Percentiles rank a stretch among this genome's conserved stretches.
Evolutionary conservation across 768 basidiomycete genomes (phyloP).

Genomic region (Neoboletus magnificus): DNA sequence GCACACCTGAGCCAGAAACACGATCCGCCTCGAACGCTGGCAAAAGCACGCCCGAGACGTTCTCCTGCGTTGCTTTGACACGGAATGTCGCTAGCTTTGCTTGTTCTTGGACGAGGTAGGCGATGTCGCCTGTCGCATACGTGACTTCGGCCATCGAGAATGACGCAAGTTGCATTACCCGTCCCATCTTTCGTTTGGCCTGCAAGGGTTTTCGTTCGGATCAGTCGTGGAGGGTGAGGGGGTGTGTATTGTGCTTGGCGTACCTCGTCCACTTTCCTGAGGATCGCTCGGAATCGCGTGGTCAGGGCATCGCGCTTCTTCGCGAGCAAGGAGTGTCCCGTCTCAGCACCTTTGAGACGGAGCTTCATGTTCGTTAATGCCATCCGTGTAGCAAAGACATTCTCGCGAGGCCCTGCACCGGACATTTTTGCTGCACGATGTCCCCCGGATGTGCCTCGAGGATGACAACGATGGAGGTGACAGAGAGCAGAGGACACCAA

Average conservation of each 20-base stretch:
- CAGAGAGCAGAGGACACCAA: not conserved
- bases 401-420: constrained; percentile 85
- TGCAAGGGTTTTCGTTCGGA: constrained; percentile 35
- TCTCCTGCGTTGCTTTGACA: constrained; percentile 94
- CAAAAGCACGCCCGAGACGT: constrained; percentile 94
- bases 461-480: not conserved
- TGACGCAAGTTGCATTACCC: constrained; percentile 97
- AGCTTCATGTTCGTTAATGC: constrained; percentile 90
- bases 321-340: constrained; percentile 90
- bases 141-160: constrained; percentile 99
- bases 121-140: constrained; percentile 95
- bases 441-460: not conserved
- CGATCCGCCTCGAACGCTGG: constrained; percentile 94
- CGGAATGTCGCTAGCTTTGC: constrained; percentile 88
- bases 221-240: constrained; percentile 1
- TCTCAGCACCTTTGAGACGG: constrained; percentile 88
- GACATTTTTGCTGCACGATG: constrained; percentile 59
- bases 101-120: constrained; percentile 96
- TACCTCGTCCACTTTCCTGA: constrained; percentile 97
- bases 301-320: constrained; percentile 98
- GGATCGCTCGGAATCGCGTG: constrained; percentile 89
- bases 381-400: constrained; percentile 97
- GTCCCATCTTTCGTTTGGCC: constrained; percentile 99
- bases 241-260: constrained; percentile 18
- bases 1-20: constrained; percentile 73